These are phyloP conservation scores for Penicillium canescens DNA, from an alignment of 495 filamentous ascomycete genomes.

Conservation along the genomic window DNA sequence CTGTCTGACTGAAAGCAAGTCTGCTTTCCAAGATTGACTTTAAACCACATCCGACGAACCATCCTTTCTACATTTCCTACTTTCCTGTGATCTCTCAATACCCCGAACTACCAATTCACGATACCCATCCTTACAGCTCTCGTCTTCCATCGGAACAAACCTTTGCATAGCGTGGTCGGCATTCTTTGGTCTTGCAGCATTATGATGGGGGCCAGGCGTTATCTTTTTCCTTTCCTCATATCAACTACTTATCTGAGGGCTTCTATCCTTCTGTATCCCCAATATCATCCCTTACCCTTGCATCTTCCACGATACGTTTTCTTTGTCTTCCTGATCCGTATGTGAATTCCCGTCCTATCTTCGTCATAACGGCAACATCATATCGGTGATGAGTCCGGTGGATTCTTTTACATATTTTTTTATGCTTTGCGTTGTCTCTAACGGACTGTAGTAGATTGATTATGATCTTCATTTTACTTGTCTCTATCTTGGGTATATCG, in stretches of 20 bases:
- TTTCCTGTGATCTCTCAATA: conserved; percentile 4
- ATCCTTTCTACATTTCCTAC: conserved; percentile 4
- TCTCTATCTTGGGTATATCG: not conserved
- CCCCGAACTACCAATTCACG: conserved; percentile 18
- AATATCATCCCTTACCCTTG: conserved; percentile 5
- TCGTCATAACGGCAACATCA: not conserved
- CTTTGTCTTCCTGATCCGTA: conserved; percentile 1
- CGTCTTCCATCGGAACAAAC: conserved; percentile 24
- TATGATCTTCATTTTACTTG: conserved; percentile 1
- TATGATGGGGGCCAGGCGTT: conserved; percentile 40
- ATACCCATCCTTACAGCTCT: conserved; percentile 31
- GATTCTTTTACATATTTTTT: conserved; percentile 5
- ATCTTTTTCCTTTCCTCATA: conserved; percentile 18
- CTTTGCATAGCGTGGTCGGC: conserved; percentile 52
- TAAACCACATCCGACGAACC: not conserved
- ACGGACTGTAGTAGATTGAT: conserved; percentile 12
- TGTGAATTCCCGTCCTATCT: conserved; percentile 1
- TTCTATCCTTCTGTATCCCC: not conserved
- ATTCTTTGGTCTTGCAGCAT: conserved; percentile 40
- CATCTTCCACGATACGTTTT: conserved; percentile 10
- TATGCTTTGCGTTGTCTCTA: not conserved
- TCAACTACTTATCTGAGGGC: conserved; percentile 10
- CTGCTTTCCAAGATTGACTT: conserved; percentile 22
- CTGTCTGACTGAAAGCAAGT: conserved; percentile 27
- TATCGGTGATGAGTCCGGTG: not conserved